A percentile compares a stretch with the other conserved stretches of the same genome.
Conservation (phyloP, 2,329 filamentous ascomycete species). For the Colletotrichum eleusines region DNA sequence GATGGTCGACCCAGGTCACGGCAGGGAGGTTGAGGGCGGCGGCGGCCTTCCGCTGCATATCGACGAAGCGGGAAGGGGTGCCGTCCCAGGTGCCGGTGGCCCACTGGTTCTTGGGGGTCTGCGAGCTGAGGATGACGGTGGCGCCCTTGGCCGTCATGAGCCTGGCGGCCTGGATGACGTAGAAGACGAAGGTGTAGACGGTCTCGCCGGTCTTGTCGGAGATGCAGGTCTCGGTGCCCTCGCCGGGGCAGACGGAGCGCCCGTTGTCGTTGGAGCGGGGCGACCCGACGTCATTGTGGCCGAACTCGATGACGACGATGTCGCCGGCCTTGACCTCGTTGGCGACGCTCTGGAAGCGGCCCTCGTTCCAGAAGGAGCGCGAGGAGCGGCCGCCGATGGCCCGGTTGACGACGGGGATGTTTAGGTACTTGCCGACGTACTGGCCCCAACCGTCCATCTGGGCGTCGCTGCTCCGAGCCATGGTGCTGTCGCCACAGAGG, state of each 20-base stretch:
- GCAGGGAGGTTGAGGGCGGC: constrained; percentile 48
- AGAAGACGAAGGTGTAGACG: constrained; percentile 71
- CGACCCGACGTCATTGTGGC: constrained; percentile 77
- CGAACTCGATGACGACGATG: constrained; percentile 78
- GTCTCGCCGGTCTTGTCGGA: constrained; percentile 63
- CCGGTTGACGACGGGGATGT: constrained; percentile 65
- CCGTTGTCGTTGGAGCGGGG: constrained; percentile 69
- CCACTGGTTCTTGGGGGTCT: constrained; percentile 71
- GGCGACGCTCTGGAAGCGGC: constrained; percentile 71
- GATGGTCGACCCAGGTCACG: constrained; percentile 70
- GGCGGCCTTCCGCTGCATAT: constrained; percentile 57
- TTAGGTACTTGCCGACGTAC: constrained; percentile 65
- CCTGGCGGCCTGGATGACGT: constrained; percentile 68
- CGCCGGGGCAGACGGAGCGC: constrained; percentile 69
- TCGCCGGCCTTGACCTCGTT: constrained; percentile 67
- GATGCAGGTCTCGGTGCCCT: constrained; percentile 66
- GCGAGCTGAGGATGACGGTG: constrained; percentile 68
- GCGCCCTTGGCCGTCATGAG: constrained; percentile 68
- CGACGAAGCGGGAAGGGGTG: constrained; percentile 65
- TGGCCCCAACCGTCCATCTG: constrained; percentile 70
- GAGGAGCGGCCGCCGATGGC: constrained; percentile 76
- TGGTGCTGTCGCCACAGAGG: constrained; percentile 73
- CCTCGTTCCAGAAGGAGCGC: constrained; percentile 75
- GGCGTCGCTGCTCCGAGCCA: constrained; percentile 63
- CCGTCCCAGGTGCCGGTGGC: constrained; percentile 66